Evolutionary conservation across 768 basidiomycete genomes (phyloP).

Genomic region (Dentipellis sp.): DNA sequence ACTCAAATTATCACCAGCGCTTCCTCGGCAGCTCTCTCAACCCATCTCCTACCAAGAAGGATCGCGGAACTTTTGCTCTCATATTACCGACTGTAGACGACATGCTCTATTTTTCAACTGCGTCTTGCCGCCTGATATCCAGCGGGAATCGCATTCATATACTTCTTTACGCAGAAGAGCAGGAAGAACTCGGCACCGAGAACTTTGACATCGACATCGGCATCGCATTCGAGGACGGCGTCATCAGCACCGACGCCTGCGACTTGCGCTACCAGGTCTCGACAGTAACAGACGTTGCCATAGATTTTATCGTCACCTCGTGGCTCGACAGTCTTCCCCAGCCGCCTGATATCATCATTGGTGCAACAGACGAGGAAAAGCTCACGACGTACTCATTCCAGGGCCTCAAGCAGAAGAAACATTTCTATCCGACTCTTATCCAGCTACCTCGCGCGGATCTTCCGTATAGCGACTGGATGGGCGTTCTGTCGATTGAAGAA

Average conservation of each 20-base stretch:
- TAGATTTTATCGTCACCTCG: constrained; percentile 3
- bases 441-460: constrained; percentile 42
- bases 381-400: constrained; percentile 1
- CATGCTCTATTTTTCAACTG: constrained; percentile 9
- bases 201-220: background rate
- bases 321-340: constrained; percentile 15
- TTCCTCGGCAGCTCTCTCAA: background rate
- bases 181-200: background rate
- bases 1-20: background rate
- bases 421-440: constrained; percentile 24
- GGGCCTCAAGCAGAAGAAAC: background rate
- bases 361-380: constrained; percentile 2
- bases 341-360: constrained; percentile 12
- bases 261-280: constrained; percentile 1
- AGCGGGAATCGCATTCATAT: constrained; percentile 10
- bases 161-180: constrained; percentile 6
- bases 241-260: constrained; percentile 7
- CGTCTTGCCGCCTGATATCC: constrained; percentile 6
- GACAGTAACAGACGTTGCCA: background rate
- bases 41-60: background rate
- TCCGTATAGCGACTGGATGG: constrained; percentile 51
- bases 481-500: constrained; percentile 44
- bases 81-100: constrained; percentile 8
- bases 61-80: constrained; percentile 4
- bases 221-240: background rate